Evolutionary conservation across 2,329 filamentous ascomycete genomes (phyloP).

Genomic region (Graphiopsis chlorocephala): DNA sequence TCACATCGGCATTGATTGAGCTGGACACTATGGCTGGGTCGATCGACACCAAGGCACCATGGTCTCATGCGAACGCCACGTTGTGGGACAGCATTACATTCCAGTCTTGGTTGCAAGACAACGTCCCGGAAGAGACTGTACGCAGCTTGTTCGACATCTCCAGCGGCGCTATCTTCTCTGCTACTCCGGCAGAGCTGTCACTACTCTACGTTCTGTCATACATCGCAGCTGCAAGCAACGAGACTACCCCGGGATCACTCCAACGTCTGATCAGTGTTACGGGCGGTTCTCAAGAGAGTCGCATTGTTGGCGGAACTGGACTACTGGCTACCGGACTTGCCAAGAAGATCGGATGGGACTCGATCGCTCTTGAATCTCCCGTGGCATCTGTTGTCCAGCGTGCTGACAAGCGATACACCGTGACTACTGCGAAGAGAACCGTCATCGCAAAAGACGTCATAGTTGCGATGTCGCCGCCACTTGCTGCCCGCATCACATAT

Average conservation of each 20-base stretch:
- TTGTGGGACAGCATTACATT: slow-evolving; percentile 16
- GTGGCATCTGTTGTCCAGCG: background rate
- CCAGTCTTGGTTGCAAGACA: background rate
- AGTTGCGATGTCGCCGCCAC: slow-evolving; percentile 20
- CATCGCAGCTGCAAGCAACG: slow-evolving; percentile 21
- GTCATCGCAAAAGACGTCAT: slow-evolving; percentile 19
- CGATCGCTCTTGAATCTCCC: slow-evolving; percentile 4
- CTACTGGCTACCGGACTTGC: slow-evolving; percentile 18
- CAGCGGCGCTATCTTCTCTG: slow-evolving; percentile 16
- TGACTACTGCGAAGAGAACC: background rate
- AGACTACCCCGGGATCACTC: slow-evolving; percentile 17
- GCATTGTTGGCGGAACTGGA: slow-evolving; percentile 18
- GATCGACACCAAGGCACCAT: background rate
- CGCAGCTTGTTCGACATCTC: background rate
- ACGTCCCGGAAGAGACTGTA: background rate
- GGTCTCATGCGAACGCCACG: background rate
- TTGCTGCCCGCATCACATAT: slow-evolving; percentile 16
- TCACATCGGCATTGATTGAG: background rate
- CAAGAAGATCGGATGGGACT: slow-evolving; percentile 12
- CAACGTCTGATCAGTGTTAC: slow-evolving; percentile 16
- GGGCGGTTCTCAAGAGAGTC: slow-evolving; percentile 16
- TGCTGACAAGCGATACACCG: background rate
- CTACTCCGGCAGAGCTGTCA: slow-evolving; percentile 16
- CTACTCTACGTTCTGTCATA: slow-evolving; percentile 21
- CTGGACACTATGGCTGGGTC: background rate